Evolutionary conservation across 1,284 basidiomycete species (phyloP).

Genomic region (Trichosporon faecale): DNA sequence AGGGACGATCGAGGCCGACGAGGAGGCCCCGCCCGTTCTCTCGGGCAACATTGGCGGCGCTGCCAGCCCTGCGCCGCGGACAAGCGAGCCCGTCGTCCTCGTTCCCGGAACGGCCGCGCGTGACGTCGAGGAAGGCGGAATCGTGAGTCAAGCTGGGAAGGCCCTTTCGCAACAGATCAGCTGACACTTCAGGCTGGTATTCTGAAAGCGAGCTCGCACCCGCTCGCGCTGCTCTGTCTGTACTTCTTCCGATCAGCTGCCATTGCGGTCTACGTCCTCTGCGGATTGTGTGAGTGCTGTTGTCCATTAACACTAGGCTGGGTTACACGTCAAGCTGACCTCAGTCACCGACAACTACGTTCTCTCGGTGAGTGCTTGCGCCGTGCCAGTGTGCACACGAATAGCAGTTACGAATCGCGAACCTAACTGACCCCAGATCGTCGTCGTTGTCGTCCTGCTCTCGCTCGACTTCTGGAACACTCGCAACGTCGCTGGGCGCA

Average conservation of each 20-base stretch:
- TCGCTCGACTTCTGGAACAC: constrained; percentile 98
- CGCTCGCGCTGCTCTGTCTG: constrained; percentile 73
- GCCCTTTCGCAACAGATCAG: neutral
- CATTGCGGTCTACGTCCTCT: constrained; percentile 80
- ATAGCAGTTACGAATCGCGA: neutral
- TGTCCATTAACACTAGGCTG: too few relatives aligned
- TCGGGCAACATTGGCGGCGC: constrained; percentile 45
- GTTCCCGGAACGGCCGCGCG: constrained; percentile 43
- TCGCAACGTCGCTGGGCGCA: constrained; percentile 86
- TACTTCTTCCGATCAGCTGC: constrained; percentile 81
- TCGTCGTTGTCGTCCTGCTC: constrained; percentile 81
- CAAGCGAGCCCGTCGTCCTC: constrained; percentile 38
- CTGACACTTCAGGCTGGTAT: constrained; percentile 41
- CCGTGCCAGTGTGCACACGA: neutral
- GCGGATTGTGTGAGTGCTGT: constrained; percentile 61
- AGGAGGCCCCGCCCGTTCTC: constrained; percentile 35
- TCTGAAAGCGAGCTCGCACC: constrained; percentile 69
- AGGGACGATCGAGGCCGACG: constrained; percentile 53
- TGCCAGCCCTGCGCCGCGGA: constrained; percentile 9
- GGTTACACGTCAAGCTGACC: constrained; percentile 13
- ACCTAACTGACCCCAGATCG: constrained; percentile 61
- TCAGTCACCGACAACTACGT: constrained; percentile 82
- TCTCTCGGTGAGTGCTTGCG: constrained; percentile 63
- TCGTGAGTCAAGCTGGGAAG: constrained; percentile 34
- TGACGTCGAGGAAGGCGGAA: constrained; percentile 46